Evolutionary conservation across 2,329 filamentous ascomycete species (phyloP).

Genomic region (Atkinsonella texensis): DNA sequence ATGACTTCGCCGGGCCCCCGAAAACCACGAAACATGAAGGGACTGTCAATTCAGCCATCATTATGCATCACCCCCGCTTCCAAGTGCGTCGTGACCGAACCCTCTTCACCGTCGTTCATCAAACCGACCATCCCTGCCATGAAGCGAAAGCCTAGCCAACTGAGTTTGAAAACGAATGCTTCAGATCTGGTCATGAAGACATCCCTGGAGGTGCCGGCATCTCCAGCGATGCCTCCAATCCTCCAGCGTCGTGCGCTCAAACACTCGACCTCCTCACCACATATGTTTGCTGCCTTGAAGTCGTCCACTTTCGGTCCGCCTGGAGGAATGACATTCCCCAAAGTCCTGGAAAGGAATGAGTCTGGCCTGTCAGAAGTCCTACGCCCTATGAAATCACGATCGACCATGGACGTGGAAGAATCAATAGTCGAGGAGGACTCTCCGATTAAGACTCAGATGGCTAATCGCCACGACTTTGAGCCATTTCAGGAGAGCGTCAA

Average conservation of each 20-base stretch:
- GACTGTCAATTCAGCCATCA: conserved; percentile 63
- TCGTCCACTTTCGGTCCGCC: conserved; percentile 47
- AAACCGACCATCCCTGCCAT: conserved; percentile 62
- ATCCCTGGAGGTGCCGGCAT: conserved; percentile 41
- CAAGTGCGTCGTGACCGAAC: conserved; percentile 46
- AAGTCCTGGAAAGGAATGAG: conserved; percentile 46
- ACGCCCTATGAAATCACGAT: conserved; percentile 36
- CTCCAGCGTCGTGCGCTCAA: conserved; percentile 51
- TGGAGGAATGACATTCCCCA: conserved; percentile 53
- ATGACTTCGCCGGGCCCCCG: conserved; percentile 59
- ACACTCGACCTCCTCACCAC: conserved; percentile 55
- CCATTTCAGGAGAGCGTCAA: conserved; percentile 55
- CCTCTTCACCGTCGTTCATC: conserved; percentile 65
- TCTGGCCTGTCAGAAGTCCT: conserved; percentile 47
- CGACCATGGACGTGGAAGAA: conserved; percentile 25
- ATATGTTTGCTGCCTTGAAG: conserved; percentile 49
- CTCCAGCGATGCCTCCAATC: conserved; percentile 44
- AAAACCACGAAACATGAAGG: conserved; percentile 73
- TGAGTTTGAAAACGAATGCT: conserved; percentile 64
- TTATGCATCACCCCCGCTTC: conserved; percentile 34
- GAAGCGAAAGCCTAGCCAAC: conserved; percentile 63
- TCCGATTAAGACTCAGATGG: conserved; percentile 48
- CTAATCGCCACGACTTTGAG: conserved; percentile 43
- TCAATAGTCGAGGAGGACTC: conserved; percentile 44
- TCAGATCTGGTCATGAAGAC: conserved; percentile 39